Conservation (phyloP, 352 stramenopile genomes). For the Globisporangium viniferum region DNA sequence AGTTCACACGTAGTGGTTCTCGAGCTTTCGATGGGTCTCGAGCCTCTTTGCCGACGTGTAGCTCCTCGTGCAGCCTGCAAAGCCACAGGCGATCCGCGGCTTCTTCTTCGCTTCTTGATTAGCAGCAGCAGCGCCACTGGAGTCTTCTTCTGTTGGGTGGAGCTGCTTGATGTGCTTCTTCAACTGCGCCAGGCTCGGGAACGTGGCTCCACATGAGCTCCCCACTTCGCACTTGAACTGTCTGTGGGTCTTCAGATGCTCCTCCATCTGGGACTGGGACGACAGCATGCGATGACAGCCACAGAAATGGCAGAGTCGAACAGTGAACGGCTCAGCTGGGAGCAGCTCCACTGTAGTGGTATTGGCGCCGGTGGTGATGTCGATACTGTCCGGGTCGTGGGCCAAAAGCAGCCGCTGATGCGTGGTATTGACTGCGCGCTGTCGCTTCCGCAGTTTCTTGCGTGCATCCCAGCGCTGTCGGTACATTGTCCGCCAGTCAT, state of each 20-base stretch:
- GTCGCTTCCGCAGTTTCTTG: conserved; percentile 3
- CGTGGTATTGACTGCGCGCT: not conserved
- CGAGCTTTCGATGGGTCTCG: conserved; percentile 28
- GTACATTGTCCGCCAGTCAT: conserved; percentile 23
- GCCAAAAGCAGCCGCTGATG: conserved; percentile 3
- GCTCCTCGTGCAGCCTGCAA: conserved; percentile 31
- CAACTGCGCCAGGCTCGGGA: conserved; percentile 23
- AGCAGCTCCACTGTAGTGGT: not conserved
- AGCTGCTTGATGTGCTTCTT: conserved; percentile 28
- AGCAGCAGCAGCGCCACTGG: not conserved
- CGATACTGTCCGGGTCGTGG: conserved; percentile 1
- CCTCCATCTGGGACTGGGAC: conserved; percentile 16
- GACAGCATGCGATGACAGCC: conserved; percentile 36
- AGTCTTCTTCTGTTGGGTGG: conserved; percentile 4
- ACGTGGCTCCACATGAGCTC: conserved; percentile 28
- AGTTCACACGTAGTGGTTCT: not conserved
- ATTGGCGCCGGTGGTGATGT: not conserved
- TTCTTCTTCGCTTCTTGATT: conserved; percentile 5
- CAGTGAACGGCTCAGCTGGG: conserved; percentile 17
- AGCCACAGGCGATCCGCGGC: conserved; percentile 23
- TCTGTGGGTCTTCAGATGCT: conserved; percentile 27
- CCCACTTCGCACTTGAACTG: conserved; percentile 24
- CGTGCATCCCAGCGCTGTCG: conserved; percentile 13
- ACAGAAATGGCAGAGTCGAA: conserved; percentile 33
- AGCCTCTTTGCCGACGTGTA: conserved; percentile 40